Conservation (phyloP, 257 asterid species). For the Hygrophila difformis region DNA sequence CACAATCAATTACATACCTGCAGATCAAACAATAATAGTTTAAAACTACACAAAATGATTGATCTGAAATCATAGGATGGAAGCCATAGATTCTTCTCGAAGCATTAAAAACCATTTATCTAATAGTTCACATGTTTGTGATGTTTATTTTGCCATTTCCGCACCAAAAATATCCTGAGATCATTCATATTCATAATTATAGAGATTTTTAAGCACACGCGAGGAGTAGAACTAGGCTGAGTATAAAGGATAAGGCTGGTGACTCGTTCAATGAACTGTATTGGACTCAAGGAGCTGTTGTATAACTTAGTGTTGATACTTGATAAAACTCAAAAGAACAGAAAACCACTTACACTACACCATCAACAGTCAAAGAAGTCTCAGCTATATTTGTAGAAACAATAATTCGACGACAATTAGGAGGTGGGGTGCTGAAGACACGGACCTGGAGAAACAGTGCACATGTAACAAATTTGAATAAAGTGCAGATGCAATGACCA, state of each 20-base stretch:
- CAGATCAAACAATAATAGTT: conserved; percentile 16
- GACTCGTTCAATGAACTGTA: background rate
- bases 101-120: background rate
- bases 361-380: conserved; percentile 95
- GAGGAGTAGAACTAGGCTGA: too few species aligned
- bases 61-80: conserved; percentile 4
- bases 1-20: conserved; percentile 90
- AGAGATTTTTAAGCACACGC: too few species aligned
- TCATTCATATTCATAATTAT: too few species aligned
- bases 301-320: too few species aligned
- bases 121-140: background rate
- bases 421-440: conserved; percentile 78
- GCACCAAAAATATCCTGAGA: too few species aligned
- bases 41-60: conserved; percentile 4
- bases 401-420: conserved; percentile 83
- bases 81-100: background rate
- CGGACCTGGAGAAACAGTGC: conserved; percentile 58
- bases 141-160: too few species aligned
- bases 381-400: conserved; percentile 98
- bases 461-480: conserved; percentile 18
- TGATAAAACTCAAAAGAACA: too few species aligned
- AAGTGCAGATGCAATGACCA: too few species aligned
- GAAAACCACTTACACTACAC: conserved; percentile 78
- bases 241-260: too few species aligned
- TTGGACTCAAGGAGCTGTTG: too few species aligned